Percentiles rank a stretch among this genome's conserved stretches.
Conservation (phyloP, 2,329 filamentous ascomycete genomes). For the Nothophoma quercina region DNA sequence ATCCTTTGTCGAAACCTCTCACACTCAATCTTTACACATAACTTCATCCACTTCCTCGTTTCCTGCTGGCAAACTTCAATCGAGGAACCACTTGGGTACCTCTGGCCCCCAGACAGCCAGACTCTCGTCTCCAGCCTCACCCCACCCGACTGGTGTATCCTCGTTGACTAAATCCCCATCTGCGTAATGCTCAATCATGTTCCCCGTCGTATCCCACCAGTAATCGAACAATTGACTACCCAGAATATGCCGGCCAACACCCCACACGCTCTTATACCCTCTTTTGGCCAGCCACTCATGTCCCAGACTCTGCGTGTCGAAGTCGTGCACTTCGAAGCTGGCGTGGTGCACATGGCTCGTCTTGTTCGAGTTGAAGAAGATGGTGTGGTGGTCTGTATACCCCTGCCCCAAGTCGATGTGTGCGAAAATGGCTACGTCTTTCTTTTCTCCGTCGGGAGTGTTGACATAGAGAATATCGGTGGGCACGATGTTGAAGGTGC, state of each 20-base stretch:
- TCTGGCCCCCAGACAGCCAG: conserved; percentile 55
- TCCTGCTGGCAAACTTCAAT: conserved; percentile 26
- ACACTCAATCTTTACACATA: too few relatives aligned
- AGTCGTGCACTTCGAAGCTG: conserved; percentile 73
- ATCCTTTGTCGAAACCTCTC: too few relatives aligned
- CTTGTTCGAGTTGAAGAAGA: conserved; percentile 57
- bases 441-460: conserved; percentile 18
- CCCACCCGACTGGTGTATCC: conserved; percentile 57
- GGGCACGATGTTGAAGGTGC: conserved; percentile 57
- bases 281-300: conserved; percentile 72
- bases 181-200: conserved; percentile 74
- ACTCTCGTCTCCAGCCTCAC: conserved; percentile 51
- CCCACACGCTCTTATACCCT: conserved; percentile 72
- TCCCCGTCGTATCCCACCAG: conserved; percentile 70
- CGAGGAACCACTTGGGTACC: conserved; percentile 49
- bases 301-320: conserved; percentile 73
- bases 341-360: conserved; percentile 69
- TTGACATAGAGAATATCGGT: conserved; percentile 54
- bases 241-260: conserved; percentile 73
- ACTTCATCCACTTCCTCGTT: too few relatives aligned
- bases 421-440: conserved; percentile 59
- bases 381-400: conserved; percentile 63
- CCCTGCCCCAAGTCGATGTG: conserved; percentile 62
- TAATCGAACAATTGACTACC: conserved; percentile 78
- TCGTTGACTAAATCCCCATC: conserved; percentile 73